Base-by-base conservation (phyloP, 2,329 filamentous ascomycete genomes). In the Trichoderma breve region DNA sequence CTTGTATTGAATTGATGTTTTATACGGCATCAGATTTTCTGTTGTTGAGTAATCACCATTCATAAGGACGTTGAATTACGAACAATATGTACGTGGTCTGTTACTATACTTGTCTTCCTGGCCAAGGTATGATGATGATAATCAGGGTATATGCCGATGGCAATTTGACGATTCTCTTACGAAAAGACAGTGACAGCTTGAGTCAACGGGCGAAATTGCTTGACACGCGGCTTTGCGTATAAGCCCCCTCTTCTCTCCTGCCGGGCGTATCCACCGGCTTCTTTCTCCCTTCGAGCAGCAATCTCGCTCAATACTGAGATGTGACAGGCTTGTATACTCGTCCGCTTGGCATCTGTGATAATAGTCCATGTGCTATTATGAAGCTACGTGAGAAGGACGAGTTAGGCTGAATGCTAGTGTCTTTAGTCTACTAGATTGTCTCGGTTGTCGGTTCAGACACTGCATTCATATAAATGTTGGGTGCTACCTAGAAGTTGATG, bases 221-320 rank as follows among this genome's bases (percentile, higher is more conserved):
- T 14, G 4, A 24, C 62, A 24, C 26, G 24, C 53, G 53, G 34
- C 43, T 53, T n/a, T 32, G 43, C 43, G 47, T 34, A 53, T 58
- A 14, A 30, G 53, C 21, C 9, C 28, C 51, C 34, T 21, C 24
- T 32, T 34, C 15, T 18, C 26, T 58, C 36, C 18, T 53, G 4
- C n/a, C 12, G 6, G 32, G 14, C 24, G 65, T 58, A 68, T 58
- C 65, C 65, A 68, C 65, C 12, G 53, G 26, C 28, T 55, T 67
- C 26, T 43, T 58, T 12, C 14, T 43, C 26, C 26, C 12, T 57
- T 68, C 14, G 26, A 58, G 9, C 12, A 47, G 53, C 65, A 68
- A 68, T 68, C 65, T 58, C 53, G 24, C 51, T 43, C 11, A 30
- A 58, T 32, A 58, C 34, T 58, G 65, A 68, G 53, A 68, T 68